Evolutionary conservation across 2,329 filamentous ascomycete species (phyloP).

Genomic region (Neocucurbitaria cava): DNA sequence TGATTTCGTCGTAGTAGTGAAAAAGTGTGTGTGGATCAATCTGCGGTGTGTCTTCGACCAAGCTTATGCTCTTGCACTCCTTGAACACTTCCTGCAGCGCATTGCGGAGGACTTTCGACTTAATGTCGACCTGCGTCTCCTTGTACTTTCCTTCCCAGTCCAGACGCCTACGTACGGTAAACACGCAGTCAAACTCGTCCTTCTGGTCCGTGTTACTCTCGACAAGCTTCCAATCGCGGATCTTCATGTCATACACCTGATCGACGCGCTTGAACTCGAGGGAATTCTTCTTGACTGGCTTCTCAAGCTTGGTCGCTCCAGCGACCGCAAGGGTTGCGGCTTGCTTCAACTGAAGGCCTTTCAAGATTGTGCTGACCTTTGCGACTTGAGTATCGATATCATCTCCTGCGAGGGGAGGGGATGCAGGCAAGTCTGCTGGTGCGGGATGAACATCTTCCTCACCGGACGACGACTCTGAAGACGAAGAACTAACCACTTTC

Average conservation of each 20-base stretch:
- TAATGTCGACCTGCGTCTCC: slow-evolving; percentile 80
- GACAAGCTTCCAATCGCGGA: slow-evolving; percentile 68
- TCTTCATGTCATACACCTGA: slow-evolving; percentile 61
- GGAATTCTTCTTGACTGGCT: slow-evolving; percentile 45
- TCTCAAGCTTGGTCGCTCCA: slow-evolving; percentile 18
- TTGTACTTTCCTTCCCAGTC: slow-evolving; percentile 84
- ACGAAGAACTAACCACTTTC: slow-evolving; percentile 9
- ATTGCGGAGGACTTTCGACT: slow-evolving; percentile 78
- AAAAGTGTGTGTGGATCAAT: slow-evolving; percentile 57
- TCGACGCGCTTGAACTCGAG: slow-evolving; percentile 75
- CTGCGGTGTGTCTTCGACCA: slow-evolving; percentile 80
- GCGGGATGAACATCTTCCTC: slow-evolving; percentile 13
- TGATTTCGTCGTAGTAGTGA: slow-evolving; percentile 80
- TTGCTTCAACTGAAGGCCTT: slow-evolving; percentile 24
- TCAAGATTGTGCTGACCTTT: slow-evolving; percentile 18
- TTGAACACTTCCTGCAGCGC: slow-evolving; percentile 75
- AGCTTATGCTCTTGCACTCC: slow-evolving; percentile 76
- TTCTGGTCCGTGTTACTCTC: slow-evolving; percentile 70
- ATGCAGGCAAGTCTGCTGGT: slow-evolving; percentile 4
- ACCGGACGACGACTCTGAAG: slow-evolving; percentile 10
- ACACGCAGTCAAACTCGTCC: slow-evolving; percentile 75
- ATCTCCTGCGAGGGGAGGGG: slow-evolving; percentile 10
- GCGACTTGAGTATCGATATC: slow-evolving; percentile 22
- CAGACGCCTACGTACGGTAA: slow-evolving; percentile 83
- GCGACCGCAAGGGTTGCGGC: slow-evolving; percentile 17